Evolutionary conservation across 306 rosid species (phyloP).

Genomic region (Cicer chorassanicum): DNA sequence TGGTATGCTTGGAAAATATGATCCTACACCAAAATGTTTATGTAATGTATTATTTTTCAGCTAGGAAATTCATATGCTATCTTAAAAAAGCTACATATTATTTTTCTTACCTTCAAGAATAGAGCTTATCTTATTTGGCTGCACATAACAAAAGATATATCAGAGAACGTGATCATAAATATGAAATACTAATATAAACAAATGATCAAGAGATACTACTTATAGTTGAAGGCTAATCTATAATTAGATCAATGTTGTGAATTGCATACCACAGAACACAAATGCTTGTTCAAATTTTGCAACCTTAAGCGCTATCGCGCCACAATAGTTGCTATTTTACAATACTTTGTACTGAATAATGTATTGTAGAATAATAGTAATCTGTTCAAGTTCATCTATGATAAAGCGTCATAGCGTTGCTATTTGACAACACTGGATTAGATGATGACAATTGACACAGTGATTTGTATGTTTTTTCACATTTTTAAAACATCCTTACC

Average conservation of each 20-base stretch:
- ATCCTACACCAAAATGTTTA: conserved; percentile 55
- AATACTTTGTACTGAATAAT: no score
- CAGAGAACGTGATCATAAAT: conserved; percentile 38
- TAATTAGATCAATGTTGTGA: not conserved
- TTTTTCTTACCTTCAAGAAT: conserved; percentile 62
- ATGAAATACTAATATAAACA: not conserved
- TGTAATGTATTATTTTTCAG: conserved; percentile 45
- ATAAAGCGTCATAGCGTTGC: no score
- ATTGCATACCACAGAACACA: no score
- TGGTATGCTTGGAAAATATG: conserved; percentile 57
- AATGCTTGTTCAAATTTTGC: no score
- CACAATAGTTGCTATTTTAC: no score
- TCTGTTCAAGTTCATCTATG: no score
- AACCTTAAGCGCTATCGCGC: no score
- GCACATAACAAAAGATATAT: conserved; percentile 40
- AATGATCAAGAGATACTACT: conserved; percentile 24
- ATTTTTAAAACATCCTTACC: conserved; percentile 42
- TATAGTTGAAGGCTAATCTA: not conserved
- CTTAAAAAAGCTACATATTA: conserved; percentile 19
- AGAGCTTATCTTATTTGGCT: conserved; percentile 54
- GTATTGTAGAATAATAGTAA: no score
- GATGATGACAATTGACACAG: no score
- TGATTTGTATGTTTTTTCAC: not conserved
- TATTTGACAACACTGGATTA: no score
- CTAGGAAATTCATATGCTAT: conserved; percentile 29